Percentiles rank a stretch among this genome's conserved stretches.
These are phyloP conservation scores for Laetiporus sulphureus DNA, from an alignment of 1,284 basidiomycete species.

Conservation along the genomic window DNA sequence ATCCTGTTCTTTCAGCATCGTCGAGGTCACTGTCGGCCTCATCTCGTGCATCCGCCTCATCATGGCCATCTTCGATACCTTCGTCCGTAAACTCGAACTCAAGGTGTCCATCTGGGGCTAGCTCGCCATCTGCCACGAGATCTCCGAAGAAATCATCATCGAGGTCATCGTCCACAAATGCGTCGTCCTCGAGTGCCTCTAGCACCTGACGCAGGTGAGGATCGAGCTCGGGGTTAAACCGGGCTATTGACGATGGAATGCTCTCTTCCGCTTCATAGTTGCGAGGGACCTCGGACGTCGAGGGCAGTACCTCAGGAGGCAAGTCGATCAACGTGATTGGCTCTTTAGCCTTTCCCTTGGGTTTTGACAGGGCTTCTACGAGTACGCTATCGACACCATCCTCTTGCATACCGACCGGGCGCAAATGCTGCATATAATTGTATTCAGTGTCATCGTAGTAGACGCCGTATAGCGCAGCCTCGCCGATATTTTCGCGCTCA, in stretches of 20 bases:
- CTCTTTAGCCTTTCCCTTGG: constrained; percentile 28
- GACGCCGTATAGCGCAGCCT: constrained; percentile 88
- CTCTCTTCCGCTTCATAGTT: constrained; percentile 71
- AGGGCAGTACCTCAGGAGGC: constrained; percentile 70
- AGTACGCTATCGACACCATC: constrained; percentile 74
- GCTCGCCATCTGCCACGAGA: constrained; percentile 71
- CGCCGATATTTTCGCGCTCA: constrained; percentile 56
- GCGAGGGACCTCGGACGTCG: constrained; percentile 64
- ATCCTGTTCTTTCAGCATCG: constrained; percentile 39
- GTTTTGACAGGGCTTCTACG: constrained; percentile 55
- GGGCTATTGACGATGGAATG: constrained; percentile 78
- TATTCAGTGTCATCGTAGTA: constrained; percentile 98
- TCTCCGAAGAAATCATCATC: constrained; percentile 72
- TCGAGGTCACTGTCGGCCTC: constrained; percentile 22
- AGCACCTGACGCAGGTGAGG: constrained; percentile 90
- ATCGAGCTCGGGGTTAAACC: constrained; percentile 96
- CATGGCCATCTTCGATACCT: constrained; percentile 30
- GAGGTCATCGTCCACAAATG: constrained; percentile 75
- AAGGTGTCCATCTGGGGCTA: constrained; percentile 43
- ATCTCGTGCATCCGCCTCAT: constrained; percentile 8
- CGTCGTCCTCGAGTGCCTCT: constrained; percentile 95
- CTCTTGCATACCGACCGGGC: constrained; percentile 64
- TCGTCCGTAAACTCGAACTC: constrained; percentile 71
- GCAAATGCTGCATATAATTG: constrained; percentile 98
- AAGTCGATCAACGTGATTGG: constrained; percentile 42